phyloP scores from a whole-genome alignment of 2,329 filamentous ascomycete species.

The Sporothrix inflata region DNA sequence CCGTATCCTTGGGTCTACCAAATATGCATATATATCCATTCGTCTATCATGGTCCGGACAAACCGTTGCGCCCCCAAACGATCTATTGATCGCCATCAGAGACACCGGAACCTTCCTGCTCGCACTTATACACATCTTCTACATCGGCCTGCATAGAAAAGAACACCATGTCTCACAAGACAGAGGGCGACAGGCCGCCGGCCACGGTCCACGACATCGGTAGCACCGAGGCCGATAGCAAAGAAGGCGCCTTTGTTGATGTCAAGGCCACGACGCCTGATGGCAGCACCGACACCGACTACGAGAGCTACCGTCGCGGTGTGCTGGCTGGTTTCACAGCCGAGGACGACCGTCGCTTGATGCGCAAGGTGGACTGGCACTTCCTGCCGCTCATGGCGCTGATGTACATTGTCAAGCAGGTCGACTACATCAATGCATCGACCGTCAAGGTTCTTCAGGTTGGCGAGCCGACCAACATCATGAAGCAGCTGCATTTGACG shows the following conservation, averaged over 20 bases:
- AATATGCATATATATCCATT: too few relatives aligned
- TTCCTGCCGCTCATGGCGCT: conserved; percentile 46
- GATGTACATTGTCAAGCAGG: conserved; percentile 48
- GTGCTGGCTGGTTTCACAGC: background rate
- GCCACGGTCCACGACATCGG: background rate
- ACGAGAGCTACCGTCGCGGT: background rate
- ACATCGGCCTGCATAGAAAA: too few relatives aligned
- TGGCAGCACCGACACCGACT: background rate
- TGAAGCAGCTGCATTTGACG: conserved; percentile 47
- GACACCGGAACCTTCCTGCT: background rate
- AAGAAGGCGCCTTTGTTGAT: background rate
- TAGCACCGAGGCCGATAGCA: background rate
- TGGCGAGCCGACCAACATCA: conserved; percentile 43
- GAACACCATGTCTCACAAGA: background rate
- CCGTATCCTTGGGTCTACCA: too few relatives aligned
- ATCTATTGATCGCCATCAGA: too few relatives aligned
- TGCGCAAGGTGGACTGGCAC: conserved; percentile 45
- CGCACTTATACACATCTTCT: background rate
- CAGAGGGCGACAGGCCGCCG: background rate
- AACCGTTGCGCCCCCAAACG: too few relatives aligned
- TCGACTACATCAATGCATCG: conserved; percentile 48
- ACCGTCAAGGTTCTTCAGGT: conserved; percentile 49
- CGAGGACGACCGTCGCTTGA: conserved; percentile 34
- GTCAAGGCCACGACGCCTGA: background rate
- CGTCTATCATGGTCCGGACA: too few relatives aligned